These are phyloP conservation scores for Tolypocladium inflatum DNA, from an alignment of 2,329 filamentous ascomycete genomes.

Conservation along the genomic window DNA sequence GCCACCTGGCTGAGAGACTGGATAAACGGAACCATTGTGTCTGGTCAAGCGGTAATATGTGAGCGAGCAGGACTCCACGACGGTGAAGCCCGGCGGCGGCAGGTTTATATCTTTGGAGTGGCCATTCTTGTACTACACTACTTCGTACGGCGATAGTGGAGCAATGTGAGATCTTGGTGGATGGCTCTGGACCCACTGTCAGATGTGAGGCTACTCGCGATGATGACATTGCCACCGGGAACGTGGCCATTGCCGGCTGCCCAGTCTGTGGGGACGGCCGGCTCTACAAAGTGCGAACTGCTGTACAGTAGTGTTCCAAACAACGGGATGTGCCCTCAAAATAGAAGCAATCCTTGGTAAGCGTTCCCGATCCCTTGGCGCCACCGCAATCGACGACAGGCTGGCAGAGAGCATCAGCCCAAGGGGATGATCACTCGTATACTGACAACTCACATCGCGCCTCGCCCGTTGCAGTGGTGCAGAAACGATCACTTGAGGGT, in stretches of 20 bases:
- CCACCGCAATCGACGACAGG: not conserved
- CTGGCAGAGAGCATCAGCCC: not conserved
- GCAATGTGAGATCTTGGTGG: not conserved
- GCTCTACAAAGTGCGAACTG: not conserved
- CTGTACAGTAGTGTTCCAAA: not conserved
- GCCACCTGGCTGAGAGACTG: conserved; percentile 6
- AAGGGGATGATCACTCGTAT: not conserved
- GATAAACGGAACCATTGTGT: conserved; percentile 5
- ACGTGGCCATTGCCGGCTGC: not conserved
- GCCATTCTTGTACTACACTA: too few relatives aligned
- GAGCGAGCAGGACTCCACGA: not conserved
- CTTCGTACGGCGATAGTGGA: not conserved
- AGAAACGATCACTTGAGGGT: not conserved
- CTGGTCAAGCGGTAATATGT: not conserved
- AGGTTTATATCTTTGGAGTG: not conserved
- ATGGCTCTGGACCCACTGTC: not conserved
- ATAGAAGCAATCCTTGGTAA: not conserved
- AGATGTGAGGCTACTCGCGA: not conserved
- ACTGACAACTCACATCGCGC: not conserved
- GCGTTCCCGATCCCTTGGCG: not conserved
- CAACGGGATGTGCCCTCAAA: not conserved
- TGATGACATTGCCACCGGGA: not conserved
- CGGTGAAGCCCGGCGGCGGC: not conserved
- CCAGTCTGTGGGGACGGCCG: not conserved
- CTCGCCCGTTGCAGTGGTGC: not conserved